Evolutionary conservation across 176 grass and related monocot genomes (phyloP), one percentile per base, ranked within the genome.

Genomic region (Alopecurus myosuroides): DNA sequence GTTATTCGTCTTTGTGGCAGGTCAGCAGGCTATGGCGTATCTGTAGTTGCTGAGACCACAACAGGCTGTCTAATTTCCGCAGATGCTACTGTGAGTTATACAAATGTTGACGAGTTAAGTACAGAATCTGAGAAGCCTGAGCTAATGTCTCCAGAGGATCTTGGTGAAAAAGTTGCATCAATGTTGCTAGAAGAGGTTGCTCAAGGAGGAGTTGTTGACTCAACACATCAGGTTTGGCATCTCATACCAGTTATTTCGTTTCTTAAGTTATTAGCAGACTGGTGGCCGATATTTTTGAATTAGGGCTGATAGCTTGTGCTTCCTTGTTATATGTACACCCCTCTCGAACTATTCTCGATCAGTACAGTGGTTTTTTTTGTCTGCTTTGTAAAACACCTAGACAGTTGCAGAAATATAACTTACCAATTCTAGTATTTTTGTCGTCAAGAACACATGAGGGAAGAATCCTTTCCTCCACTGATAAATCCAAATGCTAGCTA

Each of bases 141-240:
- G 53, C 6, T 95, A 41, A 92, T 88, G 61, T 85, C 96, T 71
- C 93, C 93, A 0, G 96, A 98, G 66, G 96, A 98, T 82, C 81
- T 98, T 44, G 96, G 96, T 45, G 85, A 88, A 58, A 80, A 90
- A 90, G 93, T 84, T 85, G 96, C 96, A 77, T 98, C 93, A 48
- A 90, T 88, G 85, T 28, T 98, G 49, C 88, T 98, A 57, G 89
- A 86, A 81, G 96, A 95, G 69, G 83, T 95, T 26, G 89, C 85
- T 58, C 96, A 90, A 76, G 96, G 93, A 70, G 96, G 95, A 64
- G 96, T 95, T 63, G 89, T 98, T 74, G 96, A 98, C 81, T 98
- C 96, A 10, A 89, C 83, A 56, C 95, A 98, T 74, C 93, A 98
- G 95, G 95, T 98, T 8, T 88, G 68, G 8, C 15, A 5, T 72